phyloP scores from a whole-genome alignment of 164 flowering plant genomes.

The Macadamia integrifolia region DNA sequence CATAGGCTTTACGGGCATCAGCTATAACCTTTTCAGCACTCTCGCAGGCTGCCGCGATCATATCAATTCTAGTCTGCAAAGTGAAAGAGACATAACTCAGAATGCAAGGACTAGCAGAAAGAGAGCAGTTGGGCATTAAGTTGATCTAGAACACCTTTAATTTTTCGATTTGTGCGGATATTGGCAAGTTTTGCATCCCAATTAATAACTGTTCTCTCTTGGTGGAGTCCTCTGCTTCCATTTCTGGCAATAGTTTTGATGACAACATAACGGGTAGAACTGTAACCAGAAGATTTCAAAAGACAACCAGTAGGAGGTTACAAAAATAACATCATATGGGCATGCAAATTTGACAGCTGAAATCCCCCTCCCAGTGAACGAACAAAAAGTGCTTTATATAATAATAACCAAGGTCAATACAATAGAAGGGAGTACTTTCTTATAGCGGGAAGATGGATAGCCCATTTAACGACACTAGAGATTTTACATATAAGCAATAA shows the following conservation, averaged over 20 bases:
- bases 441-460: too few relatives aligned
- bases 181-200: constrained; percentile 76
- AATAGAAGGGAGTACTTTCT: too few relatives aligned
- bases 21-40: constrained; percentile 90
- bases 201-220: constrained; percentile 80
- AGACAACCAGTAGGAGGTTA: not conserved
- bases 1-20: constrained; percentile 80
- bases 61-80: constrained; percentile 74
- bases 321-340: too few relatives aligned
- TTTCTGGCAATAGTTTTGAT: constrained; percentile 88
- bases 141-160: constrained; percentile 50
- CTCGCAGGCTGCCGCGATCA: constrained; percentile 92
- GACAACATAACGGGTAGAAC: constrained; percentile 94
- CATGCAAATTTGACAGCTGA: too few relatives aligned
- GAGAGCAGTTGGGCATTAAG: not conserved
- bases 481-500: too few relatives aligned
- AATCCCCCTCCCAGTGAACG: too few relatives aligned
- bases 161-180: constrained; percentile 74
- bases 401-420: too few relatives aligned
- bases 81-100: constrained; percentile 5
- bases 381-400: too few relatives aligned
- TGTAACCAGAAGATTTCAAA: constrained; percentile 21
- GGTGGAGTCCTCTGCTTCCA: constrained; percentile 76
- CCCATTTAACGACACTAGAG: too few relatives aligned
- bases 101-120: constrained; percentile 4